Evolutionary conservation across 139 green algal species (phyloP).

Genomic region (Chlamydomonas applanata): DNA sequence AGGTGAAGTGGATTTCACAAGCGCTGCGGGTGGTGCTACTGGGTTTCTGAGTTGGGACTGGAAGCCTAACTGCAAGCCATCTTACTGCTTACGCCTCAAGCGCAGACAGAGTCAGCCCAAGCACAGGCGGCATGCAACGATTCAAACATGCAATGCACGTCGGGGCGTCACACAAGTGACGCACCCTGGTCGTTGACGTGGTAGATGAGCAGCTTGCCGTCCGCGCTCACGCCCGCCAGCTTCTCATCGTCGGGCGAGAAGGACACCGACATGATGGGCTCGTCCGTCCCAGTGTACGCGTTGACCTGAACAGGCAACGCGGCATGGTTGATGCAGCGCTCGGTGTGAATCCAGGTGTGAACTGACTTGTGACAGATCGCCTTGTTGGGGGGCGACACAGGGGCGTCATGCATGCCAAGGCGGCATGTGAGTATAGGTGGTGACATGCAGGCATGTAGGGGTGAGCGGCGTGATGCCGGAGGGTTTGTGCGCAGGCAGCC

Average conservation of each 20-base stretch:
- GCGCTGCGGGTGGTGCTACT: too few species aligned
- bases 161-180: too few species aligned
- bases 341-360: too few species aligned
- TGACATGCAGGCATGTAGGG: background rate
- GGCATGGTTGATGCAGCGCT: background rate
- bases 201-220: constrained; percentile 45
- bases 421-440: background rate
- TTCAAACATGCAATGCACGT: constrained; percentile 3
- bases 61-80: too few species aligned
- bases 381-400: too few species aligned
- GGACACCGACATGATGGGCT: constrained; percentile 38
- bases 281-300: constrained; percentile 28
- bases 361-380: too few species aligned
- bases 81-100: background rate
- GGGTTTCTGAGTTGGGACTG: too few species aligned
- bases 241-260: constrained; percentile 49
- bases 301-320: too few species aligned
- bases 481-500: background rate
- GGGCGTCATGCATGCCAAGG: too few species aligned
- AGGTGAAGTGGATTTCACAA: too few species aligned
- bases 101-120: too few species aligned
- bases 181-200: background rate
- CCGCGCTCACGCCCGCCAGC: constrained; percentile 19
- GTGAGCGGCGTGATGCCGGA: background rate
- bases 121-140: too few species aligned